Evolutionary conservation across 371 early-diverging fungal genomes (phyloP).

Genomic region (Syncephalastrum contaminatum): DNA sequence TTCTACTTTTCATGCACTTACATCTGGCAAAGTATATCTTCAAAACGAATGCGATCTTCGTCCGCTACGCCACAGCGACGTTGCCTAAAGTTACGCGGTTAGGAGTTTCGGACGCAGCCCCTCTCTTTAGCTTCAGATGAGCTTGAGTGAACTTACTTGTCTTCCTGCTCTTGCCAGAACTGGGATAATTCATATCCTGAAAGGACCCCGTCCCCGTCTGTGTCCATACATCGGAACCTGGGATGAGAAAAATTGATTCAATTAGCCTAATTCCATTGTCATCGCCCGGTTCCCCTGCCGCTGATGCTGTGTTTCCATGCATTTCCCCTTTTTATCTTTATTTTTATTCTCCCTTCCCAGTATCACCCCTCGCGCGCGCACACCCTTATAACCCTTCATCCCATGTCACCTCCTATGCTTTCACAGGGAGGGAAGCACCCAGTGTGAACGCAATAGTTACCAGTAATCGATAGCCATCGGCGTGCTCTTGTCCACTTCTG

Average conservation of each 20-base stretch:
- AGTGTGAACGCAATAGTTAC: constrained; percentile 22
- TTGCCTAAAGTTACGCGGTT: constrained; percentile 12
- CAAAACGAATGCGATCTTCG: constrained; percentile 37
- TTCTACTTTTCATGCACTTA: constrained; percentile 7
- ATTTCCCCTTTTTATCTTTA: too few species aligned
- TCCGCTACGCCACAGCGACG: constrained; percentile 21
- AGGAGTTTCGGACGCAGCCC: neutral
- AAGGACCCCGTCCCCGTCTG: constrained; percentile 87
- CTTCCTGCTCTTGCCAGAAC: constrained; percentile 82
- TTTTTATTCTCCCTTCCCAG: too few species aligned
- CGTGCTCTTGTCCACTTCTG: constrained; percentile 83
- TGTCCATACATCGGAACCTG: constrained; percentile 85
- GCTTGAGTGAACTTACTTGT: constrained; percentile 18
- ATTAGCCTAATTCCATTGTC: neutral
- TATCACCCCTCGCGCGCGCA: too few species aligned
- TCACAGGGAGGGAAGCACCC: too few species aligned
- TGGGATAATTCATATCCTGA: constrained; percentile 82
- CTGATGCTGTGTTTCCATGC: too few species aligned
- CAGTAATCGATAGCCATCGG: constrained; percentile 85
- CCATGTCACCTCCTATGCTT: too few species aligned
- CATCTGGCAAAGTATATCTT: constrained; percentile 51
- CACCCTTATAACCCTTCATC: too few species aligned
- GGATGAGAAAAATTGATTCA: neutral
- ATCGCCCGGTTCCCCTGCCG: too few species aligned
- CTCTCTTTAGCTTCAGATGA: neutral